phyloP scores from a whole-genome alignment of 169 alveolate species.

The Eimeria sp. region DNA sequence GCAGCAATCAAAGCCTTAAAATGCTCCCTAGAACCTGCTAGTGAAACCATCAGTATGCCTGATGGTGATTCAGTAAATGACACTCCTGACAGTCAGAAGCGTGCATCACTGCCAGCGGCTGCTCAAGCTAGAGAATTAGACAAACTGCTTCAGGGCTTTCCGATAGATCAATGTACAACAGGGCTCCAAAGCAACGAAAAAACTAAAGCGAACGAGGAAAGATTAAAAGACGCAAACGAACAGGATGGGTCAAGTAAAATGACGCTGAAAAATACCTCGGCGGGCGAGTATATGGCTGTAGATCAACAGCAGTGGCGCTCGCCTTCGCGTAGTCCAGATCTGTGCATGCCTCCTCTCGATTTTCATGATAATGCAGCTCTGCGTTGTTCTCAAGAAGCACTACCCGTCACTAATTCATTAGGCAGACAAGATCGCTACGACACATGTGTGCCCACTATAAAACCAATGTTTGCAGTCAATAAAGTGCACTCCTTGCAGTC shows the following conservation, averaged over 20 bases:
- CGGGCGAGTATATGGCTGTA: neutral
- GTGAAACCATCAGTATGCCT: neutral
- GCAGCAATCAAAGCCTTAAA: neutral
- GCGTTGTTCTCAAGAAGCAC: neutral
- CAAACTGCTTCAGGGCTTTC: neutral
- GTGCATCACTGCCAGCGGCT: neutral
- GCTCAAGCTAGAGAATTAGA: neutral
- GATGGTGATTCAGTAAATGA: neutral
- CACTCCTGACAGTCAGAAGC: neutral
- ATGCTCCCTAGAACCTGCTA: neutral
- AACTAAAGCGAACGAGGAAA: neutral
- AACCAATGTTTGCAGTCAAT: slow-evolving; percentile 4
- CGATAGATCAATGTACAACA: neutral
- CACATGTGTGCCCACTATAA: neutral
- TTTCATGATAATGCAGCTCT: neutral
- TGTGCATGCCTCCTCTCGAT: neutral
- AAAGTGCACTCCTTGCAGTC: neutral
- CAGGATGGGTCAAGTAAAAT: neutral
- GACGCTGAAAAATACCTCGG: neutral
- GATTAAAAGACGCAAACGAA: neutral
- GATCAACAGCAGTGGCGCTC: neutral
- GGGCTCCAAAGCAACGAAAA: neutral
- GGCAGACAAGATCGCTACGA: neutral
- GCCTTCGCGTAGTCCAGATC: neutral
- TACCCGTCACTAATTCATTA: neutral